A percentile compares a stretch with the other conserved stretches of the same genome.
phyloP scores from a whole-genome alignment of 1,284 basidiomycete species.

The Amylostereum chailletii region DNA sequence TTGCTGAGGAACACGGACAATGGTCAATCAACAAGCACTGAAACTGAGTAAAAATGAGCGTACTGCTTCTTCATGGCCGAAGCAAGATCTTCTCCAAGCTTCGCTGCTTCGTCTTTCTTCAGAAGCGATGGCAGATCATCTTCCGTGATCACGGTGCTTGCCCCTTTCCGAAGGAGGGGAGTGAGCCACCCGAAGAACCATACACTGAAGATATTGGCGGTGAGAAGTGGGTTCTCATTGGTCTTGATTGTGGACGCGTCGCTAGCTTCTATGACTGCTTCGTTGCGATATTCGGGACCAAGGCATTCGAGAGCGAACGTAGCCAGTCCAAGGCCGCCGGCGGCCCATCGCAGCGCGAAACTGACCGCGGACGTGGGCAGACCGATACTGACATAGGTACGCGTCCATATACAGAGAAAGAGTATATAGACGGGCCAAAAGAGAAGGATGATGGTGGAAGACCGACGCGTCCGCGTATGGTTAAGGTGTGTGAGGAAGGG shows the following conservation, averaged over 20 bases:
- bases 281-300: conserved; percentile 51
- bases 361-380: conserved; percentile 23
- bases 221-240: conserved; percentile 65
- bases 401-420: conserved; percentile 48
- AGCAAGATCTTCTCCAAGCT: conserved; percentile 61
- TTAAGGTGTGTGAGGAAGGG: conserved; percentile 53
- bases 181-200: conserved; percentile 81
- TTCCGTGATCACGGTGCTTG: conserved; percentile 58
- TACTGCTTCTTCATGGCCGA: conserved; percentile 52
- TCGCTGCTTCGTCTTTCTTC: conserved; percentile 63
- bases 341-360: conserved; percentile 38
- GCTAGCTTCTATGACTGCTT: conserved; percentile 23
- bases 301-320: conserved; percentile 66
- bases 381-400: conserved; percentile 39
- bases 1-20: conserved; percentile 21
- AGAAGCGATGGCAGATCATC: conserved; percentile 67
- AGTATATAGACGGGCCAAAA: conserved; percentile 76
- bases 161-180: conserved; percentile 65
- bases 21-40: no score
- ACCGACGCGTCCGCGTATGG: conserved; percentile 70
- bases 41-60: conserved; percentile 13
- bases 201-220: conserved; percentile 77
- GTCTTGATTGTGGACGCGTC: conserved; percentile 27
- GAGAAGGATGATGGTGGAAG: conserved; percentile 72
- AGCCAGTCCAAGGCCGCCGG: conserved; percentile 40